Conservation (phyloP, 352 stramenopile genomes). For the Porosira glacialis region DNA sequence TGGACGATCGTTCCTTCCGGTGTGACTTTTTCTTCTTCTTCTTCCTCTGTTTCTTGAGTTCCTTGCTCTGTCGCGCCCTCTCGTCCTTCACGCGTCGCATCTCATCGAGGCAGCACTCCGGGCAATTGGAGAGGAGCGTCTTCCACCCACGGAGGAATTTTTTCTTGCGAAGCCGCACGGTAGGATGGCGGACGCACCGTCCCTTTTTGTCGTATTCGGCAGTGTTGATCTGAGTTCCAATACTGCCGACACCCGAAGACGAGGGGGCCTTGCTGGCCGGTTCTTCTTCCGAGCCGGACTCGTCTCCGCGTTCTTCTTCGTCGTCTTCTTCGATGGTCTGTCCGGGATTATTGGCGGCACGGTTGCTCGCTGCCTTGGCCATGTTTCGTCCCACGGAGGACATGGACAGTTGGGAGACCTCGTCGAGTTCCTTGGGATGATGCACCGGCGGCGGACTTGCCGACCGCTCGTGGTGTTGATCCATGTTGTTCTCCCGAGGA, state of each 20-base stretch:
- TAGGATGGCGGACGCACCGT: conserved; percentile 42
- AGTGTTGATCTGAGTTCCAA: conserved; percentile 28
- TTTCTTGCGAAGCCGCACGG: conserved; percentile 51
- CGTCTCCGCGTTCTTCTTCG: too few relatives aligned
- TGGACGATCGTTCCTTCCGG: too few relatives aligned
- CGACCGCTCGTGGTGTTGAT: too few relatives aligned
- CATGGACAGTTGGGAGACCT: too few relatives aligned
- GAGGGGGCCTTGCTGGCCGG: neutral
- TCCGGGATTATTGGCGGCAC: too few relatives aligned
- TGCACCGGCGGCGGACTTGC: too few relatives aligned
- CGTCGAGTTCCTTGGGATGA: too few relatives aligned
- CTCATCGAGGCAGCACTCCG: conserved; percentile 53
- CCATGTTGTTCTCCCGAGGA: too few relatives aligned
- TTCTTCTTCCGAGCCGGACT: too few relatives aligned
- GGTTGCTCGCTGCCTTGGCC: too few relatives aligned
- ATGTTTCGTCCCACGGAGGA: too few relatives aligned
- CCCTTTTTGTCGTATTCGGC: conserved; percentile 42
- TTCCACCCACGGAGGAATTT: conserved; percentile 53
- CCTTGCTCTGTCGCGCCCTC: conserved; percentile 13
- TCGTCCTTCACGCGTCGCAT: conserved; percentile 33
- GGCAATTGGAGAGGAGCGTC: conserved; percentile 44
- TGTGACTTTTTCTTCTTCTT: neutral
- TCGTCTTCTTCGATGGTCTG: too few relatives aligned
- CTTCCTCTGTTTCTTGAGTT: conserved; percentile 11
- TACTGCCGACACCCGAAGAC: neutral